These are phyloP conservation scores for Notholithocarpus densiflorus DNA, from an alignment of 306 rosid species.

Conservation along the genomic window DNA sequence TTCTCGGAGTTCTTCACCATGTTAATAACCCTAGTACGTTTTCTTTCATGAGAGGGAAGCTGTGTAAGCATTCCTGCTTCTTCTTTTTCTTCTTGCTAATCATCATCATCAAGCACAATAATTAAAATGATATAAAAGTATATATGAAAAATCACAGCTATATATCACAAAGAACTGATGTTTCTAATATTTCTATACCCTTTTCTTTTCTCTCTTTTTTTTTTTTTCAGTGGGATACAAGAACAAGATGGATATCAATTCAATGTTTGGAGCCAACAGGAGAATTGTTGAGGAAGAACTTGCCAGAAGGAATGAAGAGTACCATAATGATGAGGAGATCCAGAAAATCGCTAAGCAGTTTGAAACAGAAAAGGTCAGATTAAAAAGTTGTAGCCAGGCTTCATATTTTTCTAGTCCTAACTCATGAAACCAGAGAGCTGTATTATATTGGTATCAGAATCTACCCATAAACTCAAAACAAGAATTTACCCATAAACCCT, in stretches of 20 bases:
- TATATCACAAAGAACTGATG: background rate
- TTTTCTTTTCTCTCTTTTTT: background rate
- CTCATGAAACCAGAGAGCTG: background rate
- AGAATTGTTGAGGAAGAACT: constrained; percentile 36
- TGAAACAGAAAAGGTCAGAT: constrained; percentile 42
- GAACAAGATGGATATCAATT: constrained; percentile 41
- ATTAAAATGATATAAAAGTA: background rate
- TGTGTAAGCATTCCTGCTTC: constrained; percentile 38
- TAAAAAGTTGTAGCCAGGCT: background rate
- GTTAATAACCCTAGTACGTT: constrained; percentile 71
- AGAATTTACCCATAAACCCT: no score
- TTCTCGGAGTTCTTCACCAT: constrained; percentile 69
- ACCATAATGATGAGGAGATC: constrained; percentile 24
- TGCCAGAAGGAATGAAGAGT: constrained; percentile 38
- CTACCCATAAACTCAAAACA: no score
- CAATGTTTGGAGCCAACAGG: constrained; percentile 38
- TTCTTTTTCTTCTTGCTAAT: background rate
- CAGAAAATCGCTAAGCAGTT: constrained; percentile 30
- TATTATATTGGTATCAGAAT: no score
- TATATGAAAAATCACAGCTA: background rate
- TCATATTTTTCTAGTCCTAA: background rate
- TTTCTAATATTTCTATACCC: constrained; percentile 2
- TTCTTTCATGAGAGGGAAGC: constrained; percentile 41
- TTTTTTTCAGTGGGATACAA: constrained; percentile 62
- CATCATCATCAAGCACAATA: background rate